Evolutionary conservation across 2,329 filamentous ascomycete genomes (phyloP).

Genomic region (Aspergillus sp.): DNA sequence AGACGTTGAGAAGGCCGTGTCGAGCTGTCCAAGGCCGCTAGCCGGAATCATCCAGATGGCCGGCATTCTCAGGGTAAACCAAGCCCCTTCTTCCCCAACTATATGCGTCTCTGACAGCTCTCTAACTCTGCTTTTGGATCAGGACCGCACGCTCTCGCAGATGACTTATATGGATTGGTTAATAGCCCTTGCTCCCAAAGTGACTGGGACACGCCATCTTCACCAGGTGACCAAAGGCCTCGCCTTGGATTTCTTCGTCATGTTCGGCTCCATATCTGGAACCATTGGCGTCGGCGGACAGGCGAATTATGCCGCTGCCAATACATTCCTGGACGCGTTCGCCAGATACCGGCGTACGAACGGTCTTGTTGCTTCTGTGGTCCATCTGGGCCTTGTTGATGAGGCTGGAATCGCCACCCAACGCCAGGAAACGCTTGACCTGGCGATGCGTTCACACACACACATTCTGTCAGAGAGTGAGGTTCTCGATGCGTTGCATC

Average conservation of each 20-base stretch:
- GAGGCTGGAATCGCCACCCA: slow-evolving; percentile 27
- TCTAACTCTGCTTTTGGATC: neutral
- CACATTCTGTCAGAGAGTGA: neutral
- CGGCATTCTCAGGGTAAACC: too few species aligned
- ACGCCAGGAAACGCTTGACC: neutral
- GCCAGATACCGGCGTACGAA: slow-evolving; percentile 22
- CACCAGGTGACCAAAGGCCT: slow-evolving; percentile 18
- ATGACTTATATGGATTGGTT: slow-evolving; percentile 39
- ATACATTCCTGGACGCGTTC: slow-evolving; percentile 33
- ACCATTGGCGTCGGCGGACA: slow-evolving; percentile 41
- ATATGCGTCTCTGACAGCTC: slow-evolving; percentile 17
- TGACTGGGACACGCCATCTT: slow-evolving; percentile 33
- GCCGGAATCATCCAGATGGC: slow-evolving; percentile 26
- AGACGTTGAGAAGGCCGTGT: slow-evolving; percentile 7
- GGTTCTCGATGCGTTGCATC: neutral
- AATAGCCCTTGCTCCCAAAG: slow-evolving; percentile 37
- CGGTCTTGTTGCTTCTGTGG: slow-evolving; percentile 22
- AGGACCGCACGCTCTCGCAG: slow-evolving; percentile 20
- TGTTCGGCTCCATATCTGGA: slow-evolving; percentile 36
- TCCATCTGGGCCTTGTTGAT: slow-evolving; percentile 28
- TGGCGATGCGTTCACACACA: neutral
- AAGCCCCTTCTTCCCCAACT: too few species aligned
- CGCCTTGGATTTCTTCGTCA: slow-evolving; percentile 1
- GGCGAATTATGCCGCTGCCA: slow-evolving; percentile 42
- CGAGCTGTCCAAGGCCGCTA: slow-evolving; percentile 8